Base-by-base conservation (phyloP, 345 rosid genomes). In the Sonneratia caseolaris region DNA sequence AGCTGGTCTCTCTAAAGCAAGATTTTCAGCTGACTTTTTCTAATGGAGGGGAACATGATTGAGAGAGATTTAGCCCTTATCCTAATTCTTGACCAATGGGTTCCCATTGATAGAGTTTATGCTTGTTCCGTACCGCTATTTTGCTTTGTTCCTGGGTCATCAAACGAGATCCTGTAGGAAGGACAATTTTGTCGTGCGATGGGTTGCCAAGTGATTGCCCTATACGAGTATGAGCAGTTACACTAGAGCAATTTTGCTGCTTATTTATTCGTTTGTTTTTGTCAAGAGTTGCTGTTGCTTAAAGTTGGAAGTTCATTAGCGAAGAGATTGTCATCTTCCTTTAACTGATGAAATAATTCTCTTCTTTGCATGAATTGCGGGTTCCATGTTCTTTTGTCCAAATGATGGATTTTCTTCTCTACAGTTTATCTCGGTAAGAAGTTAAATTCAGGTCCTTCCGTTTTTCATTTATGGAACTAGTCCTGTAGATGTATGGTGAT, bases 391-490 rank as follows among this genome's bases (percentile, higher is more conserved):
- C 22, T 37, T 24, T 16, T 37, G 42, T 9, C 53, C 14, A 48
- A 40, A 47, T 47, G 51, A 66, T 66, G 40, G 68, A n/a, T 16
- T 5, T 36, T 24, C 19, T 42, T 68, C 35, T 32, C 88, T 74
- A 78, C 91, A 95, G 99, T 95, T 16, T 95, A 95, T 82, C 82
- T 95, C 47, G 98, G 98, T 94, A 80, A 86, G 91, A 68, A 16
- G 64, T 47, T 47, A 40, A 36, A 68, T 35, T 40, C 72, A 64
- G 24, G 32, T 35, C 43, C 57, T 37, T 22, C 15, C 43, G 43
- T 40, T 40, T 51, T 14, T 65, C 45, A 21, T 49, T 45, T 27
- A 38, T 32, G 57, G 18, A 67, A 66, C 0, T n/a, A 69, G 37
- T 45, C 3, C 47, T 14, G n/a, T 69, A 18, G n/a, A 18, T 69